Conservation (phyloP, 495 filamentous ascomycete genomes). For the Symbiotaphrina buchneri region DNA sequence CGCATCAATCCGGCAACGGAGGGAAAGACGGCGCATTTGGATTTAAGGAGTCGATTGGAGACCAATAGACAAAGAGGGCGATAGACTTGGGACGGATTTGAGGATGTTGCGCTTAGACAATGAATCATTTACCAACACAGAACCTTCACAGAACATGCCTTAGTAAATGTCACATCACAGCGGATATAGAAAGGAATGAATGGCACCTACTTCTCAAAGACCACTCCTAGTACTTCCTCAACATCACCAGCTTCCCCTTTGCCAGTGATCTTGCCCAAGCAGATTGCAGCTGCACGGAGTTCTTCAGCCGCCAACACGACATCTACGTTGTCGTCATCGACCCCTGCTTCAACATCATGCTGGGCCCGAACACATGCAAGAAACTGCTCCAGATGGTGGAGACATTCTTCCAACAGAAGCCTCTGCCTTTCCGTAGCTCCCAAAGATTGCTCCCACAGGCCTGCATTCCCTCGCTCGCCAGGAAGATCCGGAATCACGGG, state of each 20-base stretch:
- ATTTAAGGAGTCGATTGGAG: too few relatives aligned
- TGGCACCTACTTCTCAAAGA: slow-evolving; percentile 73
- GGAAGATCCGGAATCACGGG: slow-evolving; percentile 15
- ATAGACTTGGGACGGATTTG: too few relatives aligned
- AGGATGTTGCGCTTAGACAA: too few relatives aligned
- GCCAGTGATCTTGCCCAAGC: slow-evolving; percentile 69
- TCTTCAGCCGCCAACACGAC: slow-evolving; percentile 90
- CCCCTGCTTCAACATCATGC: slow-evolving; percentile 32
- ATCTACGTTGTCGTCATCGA: slow-evolving; percentile 28
- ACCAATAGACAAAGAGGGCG: too few relatives aligned
- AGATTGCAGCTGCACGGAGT: slow-evolving; percentile 59
- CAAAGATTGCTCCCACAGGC: slow-evolving; percentile 55
- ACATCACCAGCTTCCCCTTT: slow-evolving; percentile 76
- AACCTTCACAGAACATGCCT: slow-evolving; percentile 20
- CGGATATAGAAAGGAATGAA: not conserved
- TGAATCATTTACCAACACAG: slow-evolving; percentile 49
- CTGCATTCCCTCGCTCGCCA: slow-evolving; percentile 8
- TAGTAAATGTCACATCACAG: slow-evolving; percentile 7
- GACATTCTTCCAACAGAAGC: slow-evolving; percentile 52
- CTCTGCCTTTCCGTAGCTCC: slow-evolving; percentile 81
- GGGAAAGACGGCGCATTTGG: too few relatives aligned
- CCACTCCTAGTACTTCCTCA: slow-evolving; percentile 88
- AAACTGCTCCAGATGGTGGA: slow-evolving; percentile 46
- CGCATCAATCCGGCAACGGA: too few relatives aligned
- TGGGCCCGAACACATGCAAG: slow-evolving; percentile 23